Conservation (phyloP, 371 early-diverging fungal species). For the Syncephalastrum monosporum region DNA sequence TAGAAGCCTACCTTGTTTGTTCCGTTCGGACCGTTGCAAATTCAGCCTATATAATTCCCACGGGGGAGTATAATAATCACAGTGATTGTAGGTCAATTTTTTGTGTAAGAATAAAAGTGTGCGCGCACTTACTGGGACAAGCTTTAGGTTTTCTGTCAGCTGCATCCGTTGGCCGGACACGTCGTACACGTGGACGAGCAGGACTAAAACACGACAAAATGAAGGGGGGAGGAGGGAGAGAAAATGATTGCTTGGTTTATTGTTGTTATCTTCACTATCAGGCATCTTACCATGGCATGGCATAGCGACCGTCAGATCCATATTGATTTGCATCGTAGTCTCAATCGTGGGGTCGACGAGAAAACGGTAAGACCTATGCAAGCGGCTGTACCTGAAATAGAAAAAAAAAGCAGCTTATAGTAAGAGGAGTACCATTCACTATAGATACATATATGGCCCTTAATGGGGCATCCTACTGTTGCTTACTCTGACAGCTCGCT, state of each 20-base stretch:
- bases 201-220: constrained; percentile 10
- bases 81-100: background rate
- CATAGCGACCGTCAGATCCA: constrained; percentile 90
- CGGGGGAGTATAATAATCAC: background rate
- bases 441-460: too few relatives aligned
- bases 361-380: constrained; percentile 75
- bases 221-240: background rate
- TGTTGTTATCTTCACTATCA: constrained; percentile 5
- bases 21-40: constrained; percentile 36
- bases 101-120: background rate
- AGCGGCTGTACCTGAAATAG: constrained; percentile 35
- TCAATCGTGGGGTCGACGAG: constrained; percentile 70
- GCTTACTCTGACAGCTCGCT: constrained; percentile 70
- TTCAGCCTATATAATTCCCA: constrained; percentile 32
- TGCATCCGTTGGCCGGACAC: constrained; percentile 43
- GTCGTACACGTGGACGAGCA: constrained; percentile 49
- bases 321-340: constrained; percentile 75
- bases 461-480: too few relatives aligned
- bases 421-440: background rate
- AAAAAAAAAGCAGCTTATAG: background rate
- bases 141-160: constrained; percentile 37
- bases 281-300: constrained; percentile 67
- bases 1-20: constrained; percentile 5
- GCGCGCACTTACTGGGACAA: constrained; percentile 41
- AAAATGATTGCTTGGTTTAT: background rate